These are phyloP conservation scores for Medicago truncatula DNA, from an alignment of 306 rosid genomes.

Conservation along the genomic window DNA sequence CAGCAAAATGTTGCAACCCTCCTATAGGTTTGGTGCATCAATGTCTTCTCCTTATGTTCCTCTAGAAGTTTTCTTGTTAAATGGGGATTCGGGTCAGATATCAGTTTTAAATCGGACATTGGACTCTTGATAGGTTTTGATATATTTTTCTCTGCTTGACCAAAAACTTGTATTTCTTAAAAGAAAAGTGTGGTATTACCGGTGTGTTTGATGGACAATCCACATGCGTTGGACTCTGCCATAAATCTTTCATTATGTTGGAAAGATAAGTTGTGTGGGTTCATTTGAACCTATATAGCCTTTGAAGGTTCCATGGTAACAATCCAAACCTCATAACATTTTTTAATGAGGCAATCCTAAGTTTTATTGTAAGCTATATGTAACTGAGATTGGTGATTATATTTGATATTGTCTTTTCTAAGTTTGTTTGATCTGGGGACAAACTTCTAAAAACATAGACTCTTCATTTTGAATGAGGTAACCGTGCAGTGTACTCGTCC, in stretches of 20 bases:
- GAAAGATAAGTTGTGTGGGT: constrained; percentile 10
- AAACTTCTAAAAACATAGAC: neutral
- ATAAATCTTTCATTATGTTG: neutral
- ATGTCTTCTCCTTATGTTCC: constrained; percentile 75
- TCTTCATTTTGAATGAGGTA: neutral
- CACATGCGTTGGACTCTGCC: neutral
- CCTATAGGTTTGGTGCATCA: constrained; percentile 83
- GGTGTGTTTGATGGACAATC: neutral
- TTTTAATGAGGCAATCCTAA: neutral
- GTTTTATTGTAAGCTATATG: neutral
- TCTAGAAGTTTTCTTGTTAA: constrained; percentile 89
- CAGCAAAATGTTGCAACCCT: constrained; percentile 88
- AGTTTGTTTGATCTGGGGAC: neutral
- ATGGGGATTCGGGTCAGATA: constrained; percentile 91
- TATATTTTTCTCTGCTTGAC: neutral
- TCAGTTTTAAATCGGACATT: constrained; percentile 76
- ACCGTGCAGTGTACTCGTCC: neutral
- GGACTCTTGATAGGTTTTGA: constrained; percentile 43
- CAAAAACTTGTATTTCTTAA: neutral
- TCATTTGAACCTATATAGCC: neutral
- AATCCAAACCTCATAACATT: neutral
- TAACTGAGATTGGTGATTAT: neutral
- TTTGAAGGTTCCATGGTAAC: neutral
- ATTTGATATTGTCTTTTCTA: neutral
- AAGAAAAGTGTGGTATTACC: neutral